Percentiles rank a stretch among this genome's conserved stretches.
Conservation (phyloP, 2,329 filamentous ascomycete genomes). For the Exserohilum turcica region DNA sequence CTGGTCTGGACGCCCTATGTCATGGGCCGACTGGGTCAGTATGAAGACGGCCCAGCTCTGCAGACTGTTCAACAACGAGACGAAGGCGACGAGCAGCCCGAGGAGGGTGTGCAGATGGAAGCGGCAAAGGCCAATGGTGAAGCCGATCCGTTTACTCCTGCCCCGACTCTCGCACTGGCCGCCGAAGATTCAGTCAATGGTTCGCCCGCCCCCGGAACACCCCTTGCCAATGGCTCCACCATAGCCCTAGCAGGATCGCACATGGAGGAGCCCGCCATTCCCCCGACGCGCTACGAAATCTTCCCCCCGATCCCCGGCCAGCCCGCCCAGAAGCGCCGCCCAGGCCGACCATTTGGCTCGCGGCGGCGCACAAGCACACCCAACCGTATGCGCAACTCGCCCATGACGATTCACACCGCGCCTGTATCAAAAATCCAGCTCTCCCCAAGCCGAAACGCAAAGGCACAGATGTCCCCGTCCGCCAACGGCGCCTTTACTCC, state of each 20-base stretch:
- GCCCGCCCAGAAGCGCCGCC: conserved; percentile 40
- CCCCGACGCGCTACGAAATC: conserved; percentile 74
- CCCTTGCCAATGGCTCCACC: conserved; percentile 39
- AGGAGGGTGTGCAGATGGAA: conserved; percentile 52
- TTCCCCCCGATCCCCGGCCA: conserved; percentile 70
- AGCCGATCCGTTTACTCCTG: conserved; percentile 22
- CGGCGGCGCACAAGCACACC: conserved; percentile 46
- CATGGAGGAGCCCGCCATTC: conserved; percentile 57
- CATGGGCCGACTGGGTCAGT: conserved; percentile 86
- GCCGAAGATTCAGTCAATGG: conserved; percentile 37
- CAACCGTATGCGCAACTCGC: conserved; percentile 31
- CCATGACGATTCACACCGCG: conserved; percentile 38
- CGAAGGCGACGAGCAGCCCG: conserved; percentile 61
- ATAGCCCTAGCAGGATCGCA: conserved; percentile 38
- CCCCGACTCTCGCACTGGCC: conserved; percentile 30
- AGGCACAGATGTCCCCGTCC: conserved; percentile 33
- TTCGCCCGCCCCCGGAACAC: conserved; percentile 41
- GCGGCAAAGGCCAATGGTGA: conserved; percentile 31
- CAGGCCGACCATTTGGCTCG: conserved; percentile 46
- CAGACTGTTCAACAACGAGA: conserved; percentile 88
- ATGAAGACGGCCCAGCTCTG: conserved; percentile 79
- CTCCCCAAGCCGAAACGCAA: conserved; percentile 35
- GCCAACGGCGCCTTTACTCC: conserved; percentile 42
- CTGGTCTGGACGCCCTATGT: conserved; percentile 96
- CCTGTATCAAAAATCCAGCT: conserved; percentile 41